Evolutionary conservation across 768 basidiomycete species (phyloP).

Genomic region (Pleurotus tuber-regium): DNA sequence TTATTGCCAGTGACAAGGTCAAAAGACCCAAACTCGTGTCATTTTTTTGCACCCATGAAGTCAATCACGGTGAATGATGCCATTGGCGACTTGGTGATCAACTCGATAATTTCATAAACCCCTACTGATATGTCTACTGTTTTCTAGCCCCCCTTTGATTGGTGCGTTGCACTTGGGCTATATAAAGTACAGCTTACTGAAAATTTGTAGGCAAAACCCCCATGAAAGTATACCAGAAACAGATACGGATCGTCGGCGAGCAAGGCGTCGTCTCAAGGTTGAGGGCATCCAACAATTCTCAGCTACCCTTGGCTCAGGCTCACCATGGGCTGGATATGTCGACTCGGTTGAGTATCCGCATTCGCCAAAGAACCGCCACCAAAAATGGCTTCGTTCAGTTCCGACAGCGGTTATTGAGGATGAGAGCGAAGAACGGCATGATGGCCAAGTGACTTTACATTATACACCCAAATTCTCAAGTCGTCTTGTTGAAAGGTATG

Average conservation of each 20-base stretch:
- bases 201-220: constrained; percentile 52
- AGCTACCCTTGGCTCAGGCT: constrained; percentile 25
- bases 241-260: constrained; percentile 29
- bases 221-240: constrained; percentile 37
- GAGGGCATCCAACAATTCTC: constrained; percentile 44
- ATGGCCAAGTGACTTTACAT: constrained; percentile 47
- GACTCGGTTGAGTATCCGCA: constrained; percentile 39
- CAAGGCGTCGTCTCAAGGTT: constrained; percentile 29
- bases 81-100: constrained; percentile 59
- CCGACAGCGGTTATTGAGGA: too few relatives aligned
- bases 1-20: constrained; percentile 45
- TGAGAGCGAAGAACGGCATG: constrained; percentile 19
- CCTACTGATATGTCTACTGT: constrained; percentile 9
- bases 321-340: constrained; percentile 47
- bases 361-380: constrained; percentile 45
- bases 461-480: constrained; percentile 45
- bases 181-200: neutral
- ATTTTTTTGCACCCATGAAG: constrained; percentile 60
- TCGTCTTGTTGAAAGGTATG: constrained; percentile 42
- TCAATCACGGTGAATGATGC: constrained; percentile 63
- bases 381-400: constrained; percentile 31
- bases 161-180: constrained; percentile 38
- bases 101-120: constrained; percentile 1
- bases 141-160: constrained; percentile 64
- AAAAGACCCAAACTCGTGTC: constrained; percentile 30